Evolutionary conservation across 192 early-diverging fungal species (phyloP), one percentile per base, ranked within the genome.

Genomic region (Backusella liffmaniae): DNA sequence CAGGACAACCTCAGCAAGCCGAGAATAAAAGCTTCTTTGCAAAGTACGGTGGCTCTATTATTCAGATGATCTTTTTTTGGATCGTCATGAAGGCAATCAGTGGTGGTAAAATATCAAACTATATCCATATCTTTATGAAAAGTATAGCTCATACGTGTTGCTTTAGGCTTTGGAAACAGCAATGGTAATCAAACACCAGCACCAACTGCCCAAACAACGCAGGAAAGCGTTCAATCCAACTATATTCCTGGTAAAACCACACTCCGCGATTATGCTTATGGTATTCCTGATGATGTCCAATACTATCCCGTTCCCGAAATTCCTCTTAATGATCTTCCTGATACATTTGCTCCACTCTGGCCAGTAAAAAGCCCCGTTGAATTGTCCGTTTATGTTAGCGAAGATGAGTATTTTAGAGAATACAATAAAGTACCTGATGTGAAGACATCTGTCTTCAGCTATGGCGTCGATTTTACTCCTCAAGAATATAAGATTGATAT

Each of bases 311-410:
- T 59, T 37, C 76, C 76, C 12, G 5, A 29, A 21, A 8, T 76
- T 12, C 74, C 77, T 51, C 3, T 66, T 10, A 42, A 39, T 10
- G 53, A 73, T 34, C 53, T 78, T 4, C 69, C 81, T 53, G 53
- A 67, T n/a, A 67, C 41, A 13, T 42, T 79, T 42, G 37, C 62
- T 34, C 81, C 81, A 23, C 39, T 82, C 2, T 82, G 81, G 81
- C 30, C 68, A 15, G 42, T 36, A 4, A 71, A 65, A 42, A 65
- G 62, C 10, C 65, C 62, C 2, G 76, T 82, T 85, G 81, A 90
- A 73, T 53, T 90, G 30, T 74, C 78, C 46, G 80, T 90, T 21
- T 90, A 86, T 66, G 36, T 86, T 0, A 85, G 82, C 15, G 85
- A 88, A 56, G 69, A 86, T 15, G 74, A 74, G 23, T 74, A 83